Evolutionary conservation across 1,284 basidiomycete species (phyloP).

Genomic region (Microbotryum silenes-acaulis): DNA sequence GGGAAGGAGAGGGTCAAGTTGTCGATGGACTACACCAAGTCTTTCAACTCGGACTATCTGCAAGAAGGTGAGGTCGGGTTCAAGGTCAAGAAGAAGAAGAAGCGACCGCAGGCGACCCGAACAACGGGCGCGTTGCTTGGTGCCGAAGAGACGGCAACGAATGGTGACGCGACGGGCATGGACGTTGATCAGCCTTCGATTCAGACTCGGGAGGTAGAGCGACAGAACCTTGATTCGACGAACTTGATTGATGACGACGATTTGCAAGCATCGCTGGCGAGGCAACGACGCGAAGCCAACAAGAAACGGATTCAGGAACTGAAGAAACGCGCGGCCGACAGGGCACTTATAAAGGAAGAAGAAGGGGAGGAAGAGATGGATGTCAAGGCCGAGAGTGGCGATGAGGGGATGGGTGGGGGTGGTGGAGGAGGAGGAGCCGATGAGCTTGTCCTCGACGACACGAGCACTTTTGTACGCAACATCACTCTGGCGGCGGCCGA

Average conservation of each 20-base stretch:
- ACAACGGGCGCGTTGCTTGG: constrained; percentile 54
- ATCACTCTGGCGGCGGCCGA: constrained; percentile 46
- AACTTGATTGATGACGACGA: constrained; percentile 99
- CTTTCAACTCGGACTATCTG: constrained; percentile 78
- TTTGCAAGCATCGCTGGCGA: constrained; percentile 82
- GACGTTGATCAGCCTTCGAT: constrained; percentile 59
- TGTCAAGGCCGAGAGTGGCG: constrained; percentile 2
- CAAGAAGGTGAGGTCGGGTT: constrained; percentile 86
- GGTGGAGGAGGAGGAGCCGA: constrained; percentile 20
- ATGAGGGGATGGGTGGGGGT: not conserved
- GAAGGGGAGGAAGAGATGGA: constrained; percentile 5
- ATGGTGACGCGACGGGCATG: constrained; percentile 47
- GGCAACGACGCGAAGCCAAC: constrained; percentile 71
- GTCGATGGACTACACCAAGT: constrained; percentile 84
- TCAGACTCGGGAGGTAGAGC: constrained; percentile 16
- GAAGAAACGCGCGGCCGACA: constrained; percentile 10
- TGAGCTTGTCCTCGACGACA: constrained; percentile 82
- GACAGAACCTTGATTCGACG: constrained; percentile 31
- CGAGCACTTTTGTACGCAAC: constrained; percentile 89
- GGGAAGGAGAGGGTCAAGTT: constrained; percentile 65
- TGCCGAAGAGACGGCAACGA: constrained; percentile 40
- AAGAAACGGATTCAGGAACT: constrained; percentile 68
- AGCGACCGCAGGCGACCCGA: constrained; percentile 62
- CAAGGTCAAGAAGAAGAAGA: constrained; percentile 84
- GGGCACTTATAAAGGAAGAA: constrained; percentile 39